Conservation (phyloP, 1,284 basidiomycete species). For the Prillingera fragicola region DNA sequence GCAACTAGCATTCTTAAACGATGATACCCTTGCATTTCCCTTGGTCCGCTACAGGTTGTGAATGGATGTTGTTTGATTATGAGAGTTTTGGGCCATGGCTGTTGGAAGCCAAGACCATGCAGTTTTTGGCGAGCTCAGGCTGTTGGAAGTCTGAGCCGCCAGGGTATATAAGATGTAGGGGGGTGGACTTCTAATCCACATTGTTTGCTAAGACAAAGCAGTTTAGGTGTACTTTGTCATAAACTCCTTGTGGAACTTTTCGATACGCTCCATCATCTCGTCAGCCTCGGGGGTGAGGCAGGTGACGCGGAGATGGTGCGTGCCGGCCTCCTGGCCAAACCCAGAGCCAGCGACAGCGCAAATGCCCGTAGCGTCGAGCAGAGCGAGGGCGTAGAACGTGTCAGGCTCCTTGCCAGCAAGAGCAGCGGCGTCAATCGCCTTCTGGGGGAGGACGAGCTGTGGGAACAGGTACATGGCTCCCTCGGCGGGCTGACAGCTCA, state of each 20-base stretch:
- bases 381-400: slow-evolving; percentile 69
- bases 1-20: too few relatives aligned
- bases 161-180: too few relatives aligned
- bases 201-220: too few relatives aligned
- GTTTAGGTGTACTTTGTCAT: slow-evolving; percentile 57
- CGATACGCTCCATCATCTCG: slow-evolving; percentile 73
- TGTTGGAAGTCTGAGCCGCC: too few relatives aligned
- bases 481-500: slow-evolving; percentile 70
- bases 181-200: slow-evolving; percentile 42
- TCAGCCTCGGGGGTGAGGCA: slow-evolving; percentile 73
- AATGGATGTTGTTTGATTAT: too few relatives aligned
- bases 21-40: too few relatives aligned
- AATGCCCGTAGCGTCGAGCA: slow-evolving; percentile 77
- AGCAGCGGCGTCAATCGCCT: slow-evolving; percentile 64
- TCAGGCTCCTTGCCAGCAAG: slow-evolving; percentile 68
- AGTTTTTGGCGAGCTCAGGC: too few relatives aligned
- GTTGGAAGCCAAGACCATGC: too few relatives aligned
- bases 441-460: slow-evolving; percentile 59
- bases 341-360: slow-evolving; percentile 83
- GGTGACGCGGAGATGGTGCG: slow-evolving; percentile 77
- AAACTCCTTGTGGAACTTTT: slow-evolving; percentile 70
- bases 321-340: slow-evolving; percentile 78
- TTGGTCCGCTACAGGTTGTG: too few relatives aligned
- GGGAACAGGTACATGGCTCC: slow-evolving; percentile 84
- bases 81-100: too few relatives aligned